Conservation (phyloP, 202 grass and related monocot species). For the Elaeis oleifera region DNA sequence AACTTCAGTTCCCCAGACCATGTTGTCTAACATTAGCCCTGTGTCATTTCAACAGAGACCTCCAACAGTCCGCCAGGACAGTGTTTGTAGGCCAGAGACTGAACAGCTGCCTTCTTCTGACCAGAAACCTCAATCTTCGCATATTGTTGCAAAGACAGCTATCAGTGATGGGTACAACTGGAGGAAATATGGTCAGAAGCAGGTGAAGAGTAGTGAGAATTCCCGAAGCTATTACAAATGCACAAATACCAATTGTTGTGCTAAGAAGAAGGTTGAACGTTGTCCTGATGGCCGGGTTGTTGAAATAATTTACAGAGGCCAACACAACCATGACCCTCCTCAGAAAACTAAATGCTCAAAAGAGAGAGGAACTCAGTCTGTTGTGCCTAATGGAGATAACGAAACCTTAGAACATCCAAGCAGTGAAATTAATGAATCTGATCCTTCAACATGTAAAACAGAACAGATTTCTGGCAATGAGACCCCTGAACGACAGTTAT, state of each 20-base stretch:
- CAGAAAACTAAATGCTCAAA: conserved; percentile 67
- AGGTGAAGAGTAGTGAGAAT: conserved; percentile 98
- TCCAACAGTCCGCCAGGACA: conserved; percentile 26
- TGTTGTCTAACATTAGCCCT: conserved; percentile 44
- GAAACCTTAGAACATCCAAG: conserved; percentile 50
- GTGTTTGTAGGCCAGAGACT: conserved; percentile 16
- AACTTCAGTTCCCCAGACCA: conserved; percentile 51
- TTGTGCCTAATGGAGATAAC: conserved; percentile 33
- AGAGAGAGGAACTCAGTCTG: conserved; percentile 47
- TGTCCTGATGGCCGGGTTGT: conserved; percentile 58
- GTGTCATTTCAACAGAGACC: conserved; percentile 35
- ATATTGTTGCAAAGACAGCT: conserved; percentile 31
- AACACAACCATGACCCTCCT: conserved; percentile 83
- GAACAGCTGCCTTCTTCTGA: conserved; percentile 33
- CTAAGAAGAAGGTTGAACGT: conserved; percentile 95
- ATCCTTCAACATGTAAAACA: conserved; percentile 33
- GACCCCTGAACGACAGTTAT: conserved; percentile 66
- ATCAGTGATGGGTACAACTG: conserved; percentile 82
- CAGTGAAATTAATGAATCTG: conserved; percentile 49
- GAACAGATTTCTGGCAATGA: conserved; percentile 33
- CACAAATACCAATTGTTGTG: conserved; percentile 62
- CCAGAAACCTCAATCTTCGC: conserved; percentile 27
- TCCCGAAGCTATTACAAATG: conserved; percentile 96
- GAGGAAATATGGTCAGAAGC: conserved; percentile 99
- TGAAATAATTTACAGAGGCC: conserved; percentile 81